Percentiles rank a stretch among this genome's conserved stretches.
Conservation (phyloP, 2,329 filamentous ascomycete species). For the Sphaerulina populicola region DNA sequence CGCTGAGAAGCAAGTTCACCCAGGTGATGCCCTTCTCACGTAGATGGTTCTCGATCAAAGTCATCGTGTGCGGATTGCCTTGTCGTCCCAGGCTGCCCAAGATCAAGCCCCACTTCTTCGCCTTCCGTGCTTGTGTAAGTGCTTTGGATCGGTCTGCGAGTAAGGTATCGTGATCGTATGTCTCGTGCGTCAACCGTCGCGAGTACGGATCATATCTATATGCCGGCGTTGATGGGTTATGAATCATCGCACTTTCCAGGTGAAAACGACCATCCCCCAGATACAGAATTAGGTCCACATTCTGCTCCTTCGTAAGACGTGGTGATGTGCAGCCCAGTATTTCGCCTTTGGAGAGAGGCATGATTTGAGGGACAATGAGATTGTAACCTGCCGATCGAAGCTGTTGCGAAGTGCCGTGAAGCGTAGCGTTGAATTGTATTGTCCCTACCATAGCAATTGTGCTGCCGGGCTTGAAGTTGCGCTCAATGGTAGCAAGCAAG, state of each 20-base stretch:
- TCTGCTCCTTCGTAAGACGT: constrained; percentile 46
- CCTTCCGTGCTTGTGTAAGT: constrained; percentile 64
- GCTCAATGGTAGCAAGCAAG: constrained; percentile 73
- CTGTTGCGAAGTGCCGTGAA: constrained; percentile 71
- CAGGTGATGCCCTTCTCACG: constrained; percentile 64
- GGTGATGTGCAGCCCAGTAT: constrained; percentile 97
- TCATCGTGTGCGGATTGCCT: constrained; percentile 89
- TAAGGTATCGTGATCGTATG: constrained; percentile 87
- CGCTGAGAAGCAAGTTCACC: constrained; percentile 77
- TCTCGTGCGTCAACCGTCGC: constrained; percentile 79
- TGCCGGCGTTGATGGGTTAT: constrained; percentile 81
- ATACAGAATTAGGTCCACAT: constrained; percentile 73
- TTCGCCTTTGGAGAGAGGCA: constrained; percentile 86
- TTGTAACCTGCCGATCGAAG: constrained; percentile 79
- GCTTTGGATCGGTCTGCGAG: constrained; percentile 69
- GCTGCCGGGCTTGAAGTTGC: constrained; percentile 78
- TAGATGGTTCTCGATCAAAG: constrained; percentile 72
- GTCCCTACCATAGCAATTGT: constrained; percentile 90
- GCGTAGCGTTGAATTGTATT: constrained; percentile 96
- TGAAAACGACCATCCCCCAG: constrained; percentile 91
- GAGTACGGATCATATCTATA: constrained; percentile 98
- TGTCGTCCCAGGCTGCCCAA: constrained; percentile 86
- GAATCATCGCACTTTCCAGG: constrained; percentile 97
- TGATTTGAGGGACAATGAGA: constrained; percentile 82
- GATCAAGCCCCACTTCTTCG: constrained; percentile 89